Percentiles rank a stretch among this genome's conserved stretches.
Evolutionary conservation across 1,284 basidiomycete species (phyloP).

Genomic region (Ganoderma lingzhi): DNA sequence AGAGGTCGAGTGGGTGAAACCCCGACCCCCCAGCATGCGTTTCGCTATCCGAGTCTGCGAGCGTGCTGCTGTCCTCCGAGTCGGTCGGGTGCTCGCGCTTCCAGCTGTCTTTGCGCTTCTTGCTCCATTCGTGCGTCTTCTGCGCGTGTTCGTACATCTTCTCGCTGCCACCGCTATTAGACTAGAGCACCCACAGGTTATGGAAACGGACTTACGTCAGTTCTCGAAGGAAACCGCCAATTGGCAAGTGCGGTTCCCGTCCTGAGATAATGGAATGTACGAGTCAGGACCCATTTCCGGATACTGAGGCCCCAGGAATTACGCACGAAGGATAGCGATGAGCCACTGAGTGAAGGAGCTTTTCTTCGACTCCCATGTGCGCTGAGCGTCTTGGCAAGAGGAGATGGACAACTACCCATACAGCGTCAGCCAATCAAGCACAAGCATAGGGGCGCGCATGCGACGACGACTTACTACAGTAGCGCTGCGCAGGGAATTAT

Average conservation of each 20-base stretch:
- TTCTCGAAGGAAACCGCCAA: slow-evolving; percentile 16
- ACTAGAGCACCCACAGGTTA: background rate
- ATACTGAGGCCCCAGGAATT: background rate
- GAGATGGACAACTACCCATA: slow-evolving; percentile 31
- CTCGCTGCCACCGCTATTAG: slow-evolving; percentile 7
- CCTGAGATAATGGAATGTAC: slow-evolving; percentile 1
- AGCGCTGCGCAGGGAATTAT: slow-evolving; percentile 15
- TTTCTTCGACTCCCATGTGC: slow-evolving; percentile 33
- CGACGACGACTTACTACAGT: slow-evolving; percentile 26
- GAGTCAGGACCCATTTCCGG: background rate
- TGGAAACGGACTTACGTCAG: slow-evolving; percentile 18
- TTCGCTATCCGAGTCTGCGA: background rate
- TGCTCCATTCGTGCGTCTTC: slow-evolving; percentile 22
- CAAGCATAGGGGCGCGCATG: no score
- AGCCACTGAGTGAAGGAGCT: slow-evolving; percentile 33
- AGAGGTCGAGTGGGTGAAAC: background rate
- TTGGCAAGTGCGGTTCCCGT: slow-evolving; percentile 25
- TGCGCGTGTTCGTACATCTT: slow-evolving; percentile 27
- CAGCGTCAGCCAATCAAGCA: background rate
- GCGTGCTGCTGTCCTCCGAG: background rate
- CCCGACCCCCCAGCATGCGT: background rate
- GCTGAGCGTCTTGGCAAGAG: slow-evolving; percentile 34
- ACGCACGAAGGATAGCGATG: slow-evolving; percentile 26
- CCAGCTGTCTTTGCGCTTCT: slow-evolving; percentile 22
- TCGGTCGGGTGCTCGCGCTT: slow-evolving; percentile 13